A percentile compares a stretch with the other conserved stretches of the same genome.
These are phyloP conservation scores for Lithospermum erythrorhizon DNA, from an alignment of 257 asterid genomes.

Conservation along the genomic window DNA sequence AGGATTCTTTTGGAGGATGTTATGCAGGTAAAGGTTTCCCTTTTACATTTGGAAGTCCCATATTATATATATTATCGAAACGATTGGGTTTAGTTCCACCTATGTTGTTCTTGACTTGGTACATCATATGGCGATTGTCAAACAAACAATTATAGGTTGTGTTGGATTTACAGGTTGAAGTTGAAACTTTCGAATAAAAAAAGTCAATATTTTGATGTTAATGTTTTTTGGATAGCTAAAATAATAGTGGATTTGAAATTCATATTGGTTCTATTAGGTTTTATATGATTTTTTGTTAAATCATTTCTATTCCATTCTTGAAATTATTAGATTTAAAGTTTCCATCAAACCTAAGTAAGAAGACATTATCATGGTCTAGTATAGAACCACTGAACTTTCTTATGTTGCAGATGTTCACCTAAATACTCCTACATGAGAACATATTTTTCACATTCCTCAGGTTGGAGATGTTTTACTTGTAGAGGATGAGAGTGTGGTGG, in stretches of 20 bases:
- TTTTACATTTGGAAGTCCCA: too few species aligned
- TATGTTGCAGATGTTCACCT: too few species aligned
- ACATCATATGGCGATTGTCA: not conserved
- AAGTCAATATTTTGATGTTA: too few species aligned
- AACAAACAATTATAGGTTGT: not conserved
- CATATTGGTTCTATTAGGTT: not conserved
- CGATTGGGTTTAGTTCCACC: not conserved
- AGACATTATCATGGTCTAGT: not conserved
- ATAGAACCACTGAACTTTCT: too few species aligned
- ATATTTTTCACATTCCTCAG: conserved; percentile 19
- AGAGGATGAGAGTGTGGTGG: conserved; percentile 38
- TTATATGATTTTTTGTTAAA: not conserved
- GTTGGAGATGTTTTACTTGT: conserved; percentile 61
- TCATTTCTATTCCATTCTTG: not conserved
- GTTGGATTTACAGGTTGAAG: not conserved
- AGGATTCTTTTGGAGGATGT: conserved; percentile 44
- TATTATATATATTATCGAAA: too few species aligned
- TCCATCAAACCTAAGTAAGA: not conserved
- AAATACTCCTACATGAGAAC: conserved; percentile 2
- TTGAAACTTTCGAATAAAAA: too few species aligned
- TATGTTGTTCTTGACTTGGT: not conserved
- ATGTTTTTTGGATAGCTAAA: not conserved
- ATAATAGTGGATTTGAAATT: too few species aligned
- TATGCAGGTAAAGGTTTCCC: conserved; percentile 29
- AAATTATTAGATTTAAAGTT: not conserved